These are phyloP conservation scores for Terfezia boudieri DNA, from an alignment of 495 filamentous ascomycete genomes.

Conservation along the genomic window DNA sequence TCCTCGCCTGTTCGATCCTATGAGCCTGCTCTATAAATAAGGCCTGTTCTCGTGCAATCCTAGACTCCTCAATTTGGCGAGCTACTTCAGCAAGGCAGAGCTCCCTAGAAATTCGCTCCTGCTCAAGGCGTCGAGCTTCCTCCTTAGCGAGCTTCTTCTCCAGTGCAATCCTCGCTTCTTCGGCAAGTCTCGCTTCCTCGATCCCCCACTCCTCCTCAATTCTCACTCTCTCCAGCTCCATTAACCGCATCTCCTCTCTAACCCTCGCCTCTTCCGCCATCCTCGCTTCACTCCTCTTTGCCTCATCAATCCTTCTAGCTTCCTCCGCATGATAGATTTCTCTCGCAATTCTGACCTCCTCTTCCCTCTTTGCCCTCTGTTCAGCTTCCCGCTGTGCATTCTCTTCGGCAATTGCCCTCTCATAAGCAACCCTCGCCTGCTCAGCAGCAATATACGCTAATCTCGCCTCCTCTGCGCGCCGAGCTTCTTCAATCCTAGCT, in stretches of 20 bases:
- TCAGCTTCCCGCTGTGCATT: neutral
- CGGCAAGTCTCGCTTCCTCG: neutral
- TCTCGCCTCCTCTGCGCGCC: neutral
- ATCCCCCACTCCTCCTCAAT: neutral
- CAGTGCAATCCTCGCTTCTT: neutral
- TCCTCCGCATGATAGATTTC: no score
- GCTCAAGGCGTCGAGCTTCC: neutral
- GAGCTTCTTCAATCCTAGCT: neutral
- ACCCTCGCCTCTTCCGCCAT: no score
- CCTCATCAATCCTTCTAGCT: no score
- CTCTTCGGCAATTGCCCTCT: neutral
- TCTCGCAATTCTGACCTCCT: neutral
- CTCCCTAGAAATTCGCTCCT: neutral
- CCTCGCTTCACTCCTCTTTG: no score
- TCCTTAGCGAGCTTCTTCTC: neutral
- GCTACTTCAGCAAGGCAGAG: neutral
- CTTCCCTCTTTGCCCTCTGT: neutral
- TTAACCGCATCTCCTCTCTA: neutral
- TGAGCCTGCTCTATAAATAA: no score
- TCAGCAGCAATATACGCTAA: no score
- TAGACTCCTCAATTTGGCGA: neutral
- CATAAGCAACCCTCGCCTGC: no score
- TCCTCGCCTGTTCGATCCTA: neutral
- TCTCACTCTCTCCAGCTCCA: neutral
- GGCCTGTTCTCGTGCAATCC: neutral